Conservation (phyloP, 352 stramenopile species). For the Globisporangium middletonii region DNA sequence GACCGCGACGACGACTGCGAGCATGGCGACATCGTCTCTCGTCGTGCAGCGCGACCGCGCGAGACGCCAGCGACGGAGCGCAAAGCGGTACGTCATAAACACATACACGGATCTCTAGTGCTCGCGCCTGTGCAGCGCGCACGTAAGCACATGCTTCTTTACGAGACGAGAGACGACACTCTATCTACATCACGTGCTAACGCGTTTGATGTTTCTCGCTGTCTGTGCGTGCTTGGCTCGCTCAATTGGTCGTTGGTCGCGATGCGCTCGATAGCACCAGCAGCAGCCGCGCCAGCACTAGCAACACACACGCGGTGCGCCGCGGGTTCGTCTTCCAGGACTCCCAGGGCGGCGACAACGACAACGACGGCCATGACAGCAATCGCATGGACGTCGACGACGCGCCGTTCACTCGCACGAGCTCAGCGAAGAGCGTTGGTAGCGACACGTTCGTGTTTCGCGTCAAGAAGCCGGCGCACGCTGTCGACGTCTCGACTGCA, state of each 20-base stretch:
- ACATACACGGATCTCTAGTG: not conserved
- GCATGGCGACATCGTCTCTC: conserved; percentile 26
- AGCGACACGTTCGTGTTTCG: conserved; percentile 51
- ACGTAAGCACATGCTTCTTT: not conserved
- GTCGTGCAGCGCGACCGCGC: conserved; percentile 53
- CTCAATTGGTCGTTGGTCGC: not conserved
- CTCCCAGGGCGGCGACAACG: conserved; percentile 6
- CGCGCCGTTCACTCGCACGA: conserved; percentile 2
- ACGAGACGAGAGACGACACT: not conserved
- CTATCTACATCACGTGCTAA: not conserved
- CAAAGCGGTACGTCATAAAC: conserved; percentile 21
- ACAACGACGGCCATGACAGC: conserved; percentile 11
- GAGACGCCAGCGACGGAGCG: conserved; percentile 32
- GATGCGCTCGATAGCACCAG: not conserved
- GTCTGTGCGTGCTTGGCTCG: not conserved
- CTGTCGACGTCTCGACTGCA: conserved; percentile 34
- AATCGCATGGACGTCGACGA: conserved; percentile 11
- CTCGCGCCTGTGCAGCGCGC: not conserved
- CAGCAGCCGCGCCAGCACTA: conserved; percentile 15
- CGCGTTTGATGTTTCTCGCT: conserved; percentile 5
- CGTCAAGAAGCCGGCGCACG: conserved; percentile 23
- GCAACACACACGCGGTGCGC: conserved; percentile 15
- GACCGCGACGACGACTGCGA: not conserved
- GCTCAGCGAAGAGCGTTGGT: conserved; percentile 10
- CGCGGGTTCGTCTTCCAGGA: conserved; percentile 56